These are phyloP conservation scores for Neopestalotiopsis sp. DNA, from an alignment of 2,329 filamentous ascomycete species.

Conservation along the genomic window DNA sequence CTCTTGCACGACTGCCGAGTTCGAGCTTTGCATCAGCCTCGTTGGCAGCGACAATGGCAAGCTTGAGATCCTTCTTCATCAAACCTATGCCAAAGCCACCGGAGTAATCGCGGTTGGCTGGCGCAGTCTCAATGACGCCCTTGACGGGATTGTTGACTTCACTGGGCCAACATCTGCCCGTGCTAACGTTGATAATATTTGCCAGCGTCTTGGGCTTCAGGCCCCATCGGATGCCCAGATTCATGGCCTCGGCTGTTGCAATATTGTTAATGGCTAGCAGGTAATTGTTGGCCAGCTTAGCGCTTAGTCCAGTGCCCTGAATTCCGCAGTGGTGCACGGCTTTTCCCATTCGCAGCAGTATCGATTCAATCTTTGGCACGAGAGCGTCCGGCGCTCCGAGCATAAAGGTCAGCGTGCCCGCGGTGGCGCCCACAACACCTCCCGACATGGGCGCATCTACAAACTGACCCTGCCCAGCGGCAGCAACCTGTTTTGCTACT, in stretches of 20 bases:
- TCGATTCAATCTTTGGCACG: slow-evolving; percentile 67
- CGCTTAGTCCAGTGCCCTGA: slow-evolving; percentile 85
- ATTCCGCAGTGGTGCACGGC: slow-evolving; percentile 84
- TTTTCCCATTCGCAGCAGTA: slow-evolving; percentile 83
- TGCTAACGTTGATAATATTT: slow-evolving; percentile 89
- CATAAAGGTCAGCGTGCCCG: slow-evolving; percentile 95
- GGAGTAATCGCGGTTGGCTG: slow-evolving; percentile 75
- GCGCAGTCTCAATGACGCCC: slow-evolving; percentile 78
- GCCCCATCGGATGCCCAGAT: slow-evolving; percentile 65
- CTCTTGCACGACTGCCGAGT: slow-evolving; percentile 65
- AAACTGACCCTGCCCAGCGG: slow-evolving; percentile 74
- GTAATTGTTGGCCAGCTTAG: slow-evolving; percentile 97
- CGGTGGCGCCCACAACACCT: slow-evolving; percentile 87
- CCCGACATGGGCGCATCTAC: slow-evolving; percentile 98
- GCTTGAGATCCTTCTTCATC: slow-evolving; percentile 80
- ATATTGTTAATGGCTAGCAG: slow-evolving; percentile 92
- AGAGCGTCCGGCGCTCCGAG: slow-evolving; percentile 71
- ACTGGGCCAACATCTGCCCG: slow-evolving; percentile 94
- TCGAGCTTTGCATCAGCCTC: slow-evolving; percentile 70
- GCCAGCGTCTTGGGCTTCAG: slow-evolving; percentile 71
- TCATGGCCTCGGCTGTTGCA: slow-evolving; percentile 70
- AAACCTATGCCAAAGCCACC: slow-evolving; percentile 79
- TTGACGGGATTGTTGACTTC: slow-evolving; percentile 95
- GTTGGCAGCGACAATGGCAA: slow-evolving; percentile 74
- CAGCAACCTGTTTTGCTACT: slow-evolving; percentile 72